Evolutionary conservation across 148 eudicot species (phyloP).

Genomic region (Rhododendron henanense): DNA sequence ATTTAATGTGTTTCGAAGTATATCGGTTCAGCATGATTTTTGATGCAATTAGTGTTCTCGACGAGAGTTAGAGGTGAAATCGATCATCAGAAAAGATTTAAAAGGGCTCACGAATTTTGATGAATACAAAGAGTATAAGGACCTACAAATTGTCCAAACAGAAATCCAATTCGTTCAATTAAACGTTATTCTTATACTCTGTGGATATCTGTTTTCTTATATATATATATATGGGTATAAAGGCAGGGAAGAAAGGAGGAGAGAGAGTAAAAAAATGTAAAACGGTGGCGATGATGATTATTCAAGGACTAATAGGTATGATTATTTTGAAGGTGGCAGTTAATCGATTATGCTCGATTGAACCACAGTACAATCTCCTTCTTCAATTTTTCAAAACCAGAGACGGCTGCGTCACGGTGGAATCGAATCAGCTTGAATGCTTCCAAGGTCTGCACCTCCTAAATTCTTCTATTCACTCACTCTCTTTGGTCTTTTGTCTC

Average conservation of each 20-base stretch:
- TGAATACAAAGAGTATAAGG: no score
- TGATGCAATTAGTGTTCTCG: no score
- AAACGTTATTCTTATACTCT: not conserved
- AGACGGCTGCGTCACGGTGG: slow-evolving; percentile 77
- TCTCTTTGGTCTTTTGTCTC: not conserved
- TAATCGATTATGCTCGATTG: slow-evolving; percentile 64
- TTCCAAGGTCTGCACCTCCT: slow-evolving; percentile 48
- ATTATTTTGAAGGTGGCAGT: slow-evolving; percentile 78
- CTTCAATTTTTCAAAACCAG: slow-evolving; percentile 59
- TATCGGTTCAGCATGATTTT: no score
- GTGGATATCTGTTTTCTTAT: not conserved
- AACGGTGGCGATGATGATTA: not conserved
- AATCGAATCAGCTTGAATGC: slow-evolving; percentile 62
- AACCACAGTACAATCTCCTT: slow-evolving; percentile 86
- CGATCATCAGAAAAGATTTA: no score
- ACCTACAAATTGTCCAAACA: no score
- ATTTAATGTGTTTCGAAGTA: no score
- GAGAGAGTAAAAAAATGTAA: not conserved
- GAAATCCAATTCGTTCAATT: not conserved
- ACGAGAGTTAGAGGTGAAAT: no score
- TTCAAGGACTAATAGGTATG: not conserved
- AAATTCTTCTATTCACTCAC: not conserved
- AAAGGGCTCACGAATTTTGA: no score
- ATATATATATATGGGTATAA: no score
- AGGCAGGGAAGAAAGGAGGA: not conserved